These are phyloP conservation scores for Tuber brumale DNA, from an alignment of 495 filamentous ascomycete species.

Conservation along the genomic window DNA sequence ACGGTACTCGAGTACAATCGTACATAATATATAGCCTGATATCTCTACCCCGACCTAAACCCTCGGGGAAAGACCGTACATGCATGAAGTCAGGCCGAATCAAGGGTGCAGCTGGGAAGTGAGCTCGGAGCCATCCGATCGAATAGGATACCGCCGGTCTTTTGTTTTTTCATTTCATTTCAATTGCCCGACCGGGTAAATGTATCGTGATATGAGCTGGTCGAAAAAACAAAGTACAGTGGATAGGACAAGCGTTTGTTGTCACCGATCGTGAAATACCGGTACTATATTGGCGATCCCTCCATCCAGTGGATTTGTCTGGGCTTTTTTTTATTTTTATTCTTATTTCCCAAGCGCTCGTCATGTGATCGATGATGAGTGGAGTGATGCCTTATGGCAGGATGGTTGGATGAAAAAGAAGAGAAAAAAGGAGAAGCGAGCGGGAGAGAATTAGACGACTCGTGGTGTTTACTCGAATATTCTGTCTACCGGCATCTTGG, in stretches of 20 bases:
- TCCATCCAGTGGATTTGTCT: background rate
- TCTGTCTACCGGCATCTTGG: background rate
- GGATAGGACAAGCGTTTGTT: background rate
- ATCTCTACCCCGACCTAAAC: background rate
- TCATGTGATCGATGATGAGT: slow-evolving; percentile 1
- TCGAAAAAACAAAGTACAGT: background rate
- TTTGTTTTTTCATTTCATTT: background rate
- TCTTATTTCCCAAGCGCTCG: background rate
- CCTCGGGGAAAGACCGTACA: background rate
- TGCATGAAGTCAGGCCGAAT: background rate
- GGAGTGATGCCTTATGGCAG: background rate
- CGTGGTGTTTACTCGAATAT: background rate
- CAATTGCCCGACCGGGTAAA: background rate
- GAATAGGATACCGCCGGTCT: background rate
- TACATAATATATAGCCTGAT: slow-evolving; percentile 1
- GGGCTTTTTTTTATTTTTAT: background rate
- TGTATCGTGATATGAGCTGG: background rate
- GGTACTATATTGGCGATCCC: background rate
- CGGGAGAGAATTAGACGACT: background rate
- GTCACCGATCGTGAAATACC: background rate
- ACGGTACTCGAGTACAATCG: background rate
- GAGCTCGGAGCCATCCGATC: background rate
- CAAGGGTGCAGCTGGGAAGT: background rate
- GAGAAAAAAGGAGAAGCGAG: background rate
- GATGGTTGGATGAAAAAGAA: background rate